phyloP scores from a whole-genome alignment of 2,329 filamentous ascomycete genomes.

The Sordariomycetes sp. region DNA sequence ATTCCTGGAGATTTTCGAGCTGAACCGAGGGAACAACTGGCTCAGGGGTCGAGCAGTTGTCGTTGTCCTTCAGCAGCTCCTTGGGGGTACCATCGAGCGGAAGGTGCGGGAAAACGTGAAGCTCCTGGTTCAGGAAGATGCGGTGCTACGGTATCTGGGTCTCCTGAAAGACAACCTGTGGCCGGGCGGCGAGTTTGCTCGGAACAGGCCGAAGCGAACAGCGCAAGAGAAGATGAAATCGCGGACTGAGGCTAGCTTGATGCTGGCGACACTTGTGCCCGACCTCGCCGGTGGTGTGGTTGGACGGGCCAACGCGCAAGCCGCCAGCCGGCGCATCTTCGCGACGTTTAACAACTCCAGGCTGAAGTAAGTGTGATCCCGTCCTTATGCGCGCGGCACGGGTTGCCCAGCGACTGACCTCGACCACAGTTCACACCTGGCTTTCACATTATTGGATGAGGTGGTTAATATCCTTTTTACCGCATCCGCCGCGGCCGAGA shows the following conservation, averaged over 20 bases:
- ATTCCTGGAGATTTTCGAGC: conserved; percentile 89
- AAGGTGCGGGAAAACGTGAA: conserved; percentile 83
- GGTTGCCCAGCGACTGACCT: conserved; percentile 8
- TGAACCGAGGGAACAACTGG: conserved; percentile 96
- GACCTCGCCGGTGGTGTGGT: conserved; percentile 91
- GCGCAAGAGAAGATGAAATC: conserved; percentile 66
- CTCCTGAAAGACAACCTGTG: conserved; percentile 70
- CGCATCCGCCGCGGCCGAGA: conserved; percentile 14
- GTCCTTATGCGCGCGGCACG: neutral
- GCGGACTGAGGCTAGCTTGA: conserved; percentile 75
- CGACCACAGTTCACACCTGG: conserved; percentile 48
- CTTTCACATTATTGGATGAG: conserved; percentile 63
- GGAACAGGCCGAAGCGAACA: conserved; percentile 46
- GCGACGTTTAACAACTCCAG: conserved; percentile 84
- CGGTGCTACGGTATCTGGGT: conserved; percentile 63
- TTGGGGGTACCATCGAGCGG: conserved; percentile 91
- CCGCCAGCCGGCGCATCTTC: conserved; percentile 78
- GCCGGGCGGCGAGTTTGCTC: conserved; percentile 55
- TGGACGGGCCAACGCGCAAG: conserved; percentile 81
- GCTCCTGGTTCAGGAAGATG: conserved; percentile 64
- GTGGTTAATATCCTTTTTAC: conserved; percentile 55
- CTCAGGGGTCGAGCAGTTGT: conserved; percentile 90
- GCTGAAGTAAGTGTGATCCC: conserved; percentile 58
- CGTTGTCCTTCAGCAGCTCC: conserved; percentile 87
- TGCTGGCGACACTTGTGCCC: conserved; percentile 81